Percentiles rank a stretch among this genome's conserved stretches.
Evolutionary conservation across 305 asterid genomes (phyloP).

Genomic region (Solanum hybrid): DNA sequence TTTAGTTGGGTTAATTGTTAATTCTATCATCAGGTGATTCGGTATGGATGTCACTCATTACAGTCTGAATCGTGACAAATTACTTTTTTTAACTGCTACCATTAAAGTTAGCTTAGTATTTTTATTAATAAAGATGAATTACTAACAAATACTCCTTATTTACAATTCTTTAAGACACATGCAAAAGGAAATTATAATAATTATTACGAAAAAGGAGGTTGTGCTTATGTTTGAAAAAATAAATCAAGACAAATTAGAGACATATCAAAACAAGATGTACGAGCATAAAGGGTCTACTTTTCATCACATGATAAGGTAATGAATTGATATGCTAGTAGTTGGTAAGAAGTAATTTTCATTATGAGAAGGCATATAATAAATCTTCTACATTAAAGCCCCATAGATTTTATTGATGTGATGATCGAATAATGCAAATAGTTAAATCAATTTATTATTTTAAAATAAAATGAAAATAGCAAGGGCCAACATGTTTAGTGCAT

Average conservation of each 20-base stretch:
- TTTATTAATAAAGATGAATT: neutral
- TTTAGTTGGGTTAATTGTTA: neutral
- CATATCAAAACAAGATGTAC: neutral
- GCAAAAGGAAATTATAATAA: neutral
- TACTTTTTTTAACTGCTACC: neutral
- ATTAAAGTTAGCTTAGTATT: neutral
- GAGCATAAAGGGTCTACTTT: neutral
- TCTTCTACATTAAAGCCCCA: neutral
- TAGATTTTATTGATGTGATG: neutral
- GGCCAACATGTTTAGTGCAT: neutral
- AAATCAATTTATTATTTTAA: neutral
- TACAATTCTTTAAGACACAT: neutral
- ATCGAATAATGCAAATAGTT: neutral
- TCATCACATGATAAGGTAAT: neutral
- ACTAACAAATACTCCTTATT: neutral
- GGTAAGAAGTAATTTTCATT: neutral
- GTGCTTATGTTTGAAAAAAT: neutral
- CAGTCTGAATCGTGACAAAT: too few relatives aligned
- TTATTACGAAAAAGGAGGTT: neutral
- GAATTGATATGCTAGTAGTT: neutral
- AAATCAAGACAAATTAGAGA: neutral
- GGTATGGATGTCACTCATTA: fast-evolving
- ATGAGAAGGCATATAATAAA: neutral
- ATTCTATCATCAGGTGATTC: neutral
- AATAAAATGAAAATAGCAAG: neutral